phyloP scores from a whole-genome alignment of 2,329 filamentous ascomycete genomes.

The Penicillium sp. region DNA sequence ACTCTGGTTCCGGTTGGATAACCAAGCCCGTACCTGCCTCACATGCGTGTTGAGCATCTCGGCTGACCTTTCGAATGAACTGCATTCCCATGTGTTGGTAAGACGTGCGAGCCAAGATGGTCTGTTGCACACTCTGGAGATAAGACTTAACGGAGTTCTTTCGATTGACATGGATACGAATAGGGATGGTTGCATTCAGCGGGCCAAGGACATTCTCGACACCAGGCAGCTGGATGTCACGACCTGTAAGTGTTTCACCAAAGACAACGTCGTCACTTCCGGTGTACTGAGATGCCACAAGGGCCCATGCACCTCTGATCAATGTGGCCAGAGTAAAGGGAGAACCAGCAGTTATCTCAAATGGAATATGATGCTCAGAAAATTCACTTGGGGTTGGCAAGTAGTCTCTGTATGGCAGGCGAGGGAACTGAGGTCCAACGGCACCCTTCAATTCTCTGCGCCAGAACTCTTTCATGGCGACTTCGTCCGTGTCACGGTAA shows the following conservation, averaged over 20 bases:
- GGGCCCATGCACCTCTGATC: conserved; percentile 50
- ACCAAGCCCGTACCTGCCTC: conserved; percentile 38
- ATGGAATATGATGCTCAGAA: conserved; percentile 43
- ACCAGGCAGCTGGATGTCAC: conserved; percentile 45
- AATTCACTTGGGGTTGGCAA: conserved; percentile 45
- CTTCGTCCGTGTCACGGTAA: conserved; percentile 43
- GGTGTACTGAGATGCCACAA: conserved; percentile 47
- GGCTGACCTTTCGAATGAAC: conserved; percentile 45
- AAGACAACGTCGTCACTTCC: conserved; percentile 49
- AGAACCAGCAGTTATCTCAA: conserved; percentile 24
- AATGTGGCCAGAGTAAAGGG: conserved; percentile 48
- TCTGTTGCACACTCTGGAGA: conserved; percentile 33
- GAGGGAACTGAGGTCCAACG: conserved; percentile 51
- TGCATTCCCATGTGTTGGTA: conserved; percentile 53
- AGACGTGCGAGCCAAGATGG: conserved; percentile 38
- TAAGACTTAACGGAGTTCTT: conserved; percentile 28
- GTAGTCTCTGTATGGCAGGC: conserved; percentile 48
- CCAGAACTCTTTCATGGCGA: conserved; percentile 49
- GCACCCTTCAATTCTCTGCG: conserved; percentile 45
- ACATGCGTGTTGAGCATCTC: conserved; percentile 39
- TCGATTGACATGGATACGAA: conserved; percentile 42
- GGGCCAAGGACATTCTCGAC: conserved; percentile 52
- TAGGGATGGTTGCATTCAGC: conserved; percentile 49
- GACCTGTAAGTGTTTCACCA: conserved; percentile 51
- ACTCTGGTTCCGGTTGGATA: conserved; percentile 41